Percentiles rank a stretch among this genome's conserved stretches.
Conservation (phyloP, 106 monocot genomes). For the Platanthera guangdongensis region DNA sequence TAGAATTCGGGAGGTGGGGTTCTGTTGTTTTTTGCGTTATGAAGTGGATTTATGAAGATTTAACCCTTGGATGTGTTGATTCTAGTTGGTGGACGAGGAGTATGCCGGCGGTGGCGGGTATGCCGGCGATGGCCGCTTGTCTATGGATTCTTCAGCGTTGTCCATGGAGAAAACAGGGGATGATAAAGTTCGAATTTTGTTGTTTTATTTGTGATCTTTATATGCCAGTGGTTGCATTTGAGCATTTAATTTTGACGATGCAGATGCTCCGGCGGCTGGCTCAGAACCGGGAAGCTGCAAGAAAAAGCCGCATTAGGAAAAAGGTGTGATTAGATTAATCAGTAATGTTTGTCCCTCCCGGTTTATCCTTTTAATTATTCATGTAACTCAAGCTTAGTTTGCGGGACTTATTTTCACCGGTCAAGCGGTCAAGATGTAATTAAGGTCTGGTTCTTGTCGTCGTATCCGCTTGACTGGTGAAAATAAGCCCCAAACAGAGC, state of each 20-base stretch:
- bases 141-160: slow-evolving; percentile 30
- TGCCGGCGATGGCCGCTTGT: neutral
- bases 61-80: neutral
- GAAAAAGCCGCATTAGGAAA: slow-evolving; percentile 58
- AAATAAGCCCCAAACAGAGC: too few species aligned
- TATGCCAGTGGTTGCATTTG: neutral
- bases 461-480: too few species aligned
- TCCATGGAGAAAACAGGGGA: slow-evolving; percentile 42
- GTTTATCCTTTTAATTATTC: too few species aligned
- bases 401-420: too few species aligned
- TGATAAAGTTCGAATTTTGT: slow-evolving; percentile 33
- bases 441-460: too few species aligned
- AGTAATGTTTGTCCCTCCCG: too few species aligned
- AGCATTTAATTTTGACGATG: neutral
- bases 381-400: too few species aligned
- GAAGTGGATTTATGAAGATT: neutral
- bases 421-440: too few species aligned
- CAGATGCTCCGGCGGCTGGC: slow-evolving; percentile 48
- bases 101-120: slow-evolving; percentile 2
- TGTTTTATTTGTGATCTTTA: neutral
- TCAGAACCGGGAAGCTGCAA: slow-evolving; percentile 68
- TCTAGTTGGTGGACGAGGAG: slow-evolving; percentile 20
- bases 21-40: neutral
- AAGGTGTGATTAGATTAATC: slow-evolving; percentile 20
- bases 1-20: slow-evolving; percentile 20